Evolutionary conservation across 2,329 filamentous ascomycete species (phyloP).

Genomic region (Blastomyces parvus): DNA sequence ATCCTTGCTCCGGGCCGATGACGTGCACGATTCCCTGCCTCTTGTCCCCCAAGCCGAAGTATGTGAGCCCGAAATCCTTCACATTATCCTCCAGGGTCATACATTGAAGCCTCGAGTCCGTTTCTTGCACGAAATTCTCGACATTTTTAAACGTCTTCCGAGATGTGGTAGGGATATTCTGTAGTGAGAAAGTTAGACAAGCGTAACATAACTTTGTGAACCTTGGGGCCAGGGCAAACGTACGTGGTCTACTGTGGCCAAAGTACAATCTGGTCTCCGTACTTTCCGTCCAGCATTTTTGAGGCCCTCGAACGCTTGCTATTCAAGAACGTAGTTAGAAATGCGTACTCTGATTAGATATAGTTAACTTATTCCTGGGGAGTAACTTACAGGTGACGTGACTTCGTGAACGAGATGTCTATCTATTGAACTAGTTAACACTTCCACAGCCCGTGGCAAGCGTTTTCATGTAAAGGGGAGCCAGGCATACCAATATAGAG

Average conservation of each 20-base stretch:
- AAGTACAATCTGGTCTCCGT: slow-evolving; percentile 88
- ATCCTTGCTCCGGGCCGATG: slow-evolving; percentile 96
- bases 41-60: slow-evolving; percentile 93
- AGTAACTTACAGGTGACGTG: slow-evolving; percentile 69
- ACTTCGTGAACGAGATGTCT: slow-evolving; percentile 97
- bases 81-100: slow-evolving; percentile 96
- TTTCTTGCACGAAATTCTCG: slow-evolving; percentile 85
- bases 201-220: neutral
- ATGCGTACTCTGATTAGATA: neutral
- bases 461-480: neutral
- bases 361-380: slow-evolving; percentile 14
- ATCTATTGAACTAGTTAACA: slow-evolving; percentile 45
- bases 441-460: neutral
- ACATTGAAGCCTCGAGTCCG: slow-evolving; percentile 87
- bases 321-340: slow-evolving; percentile 19
- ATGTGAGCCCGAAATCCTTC: slow-evolving; percentile 90
- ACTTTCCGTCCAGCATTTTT: slow-evolving; percentile 81
- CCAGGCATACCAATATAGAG: slow-evolving; percentile 73
- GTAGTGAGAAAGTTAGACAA: slow-evolving; percentile 1
- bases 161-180: slow-evolving; percentile 90
- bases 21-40: slow-evolving; percentile 97
- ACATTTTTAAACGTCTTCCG: slow-evolving; percentile 92
- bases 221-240: slow-evolving; percentile 27
- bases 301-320: slow-evolving; percentile 96
- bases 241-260: slow-evolving; percentile 95